phyloP scores from a whole-genome alignment of 768 basidiomycete genomes.

The Lentinus brumalis region DNA sequence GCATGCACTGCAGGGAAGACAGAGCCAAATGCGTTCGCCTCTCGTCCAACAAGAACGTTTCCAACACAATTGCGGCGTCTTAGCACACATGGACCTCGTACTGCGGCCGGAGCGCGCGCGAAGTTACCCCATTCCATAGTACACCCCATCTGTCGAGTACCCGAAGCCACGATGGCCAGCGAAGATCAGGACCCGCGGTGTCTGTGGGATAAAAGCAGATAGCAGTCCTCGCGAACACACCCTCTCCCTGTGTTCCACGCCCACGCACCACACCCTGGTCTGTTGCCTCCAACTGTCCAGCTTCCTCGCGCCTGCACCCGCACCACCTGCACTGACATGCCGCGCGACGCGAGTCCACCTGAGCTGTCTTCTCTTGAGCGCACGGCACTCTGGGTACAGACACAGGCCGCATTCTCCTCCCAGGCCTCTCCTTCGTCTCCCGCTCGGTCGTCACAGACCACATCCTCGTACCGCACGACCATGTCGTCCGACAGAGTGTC shows the following conservation, averaged over 20 bases:
- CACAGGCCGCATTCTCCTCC: conserved; percentile 20
- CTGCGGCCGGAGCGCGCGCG: conserved; percentile 9
- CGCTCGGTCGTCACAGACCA: conserved; percentile 12
- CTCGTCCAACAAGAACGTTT: conserved; percentile 5
- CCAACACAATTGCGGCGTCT: conserved; percentile 10
- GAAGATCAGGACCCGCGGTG: not conserved
- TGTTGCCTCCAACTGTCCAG: not conserved
- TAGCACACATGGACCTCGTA: conserved; percentile 3
- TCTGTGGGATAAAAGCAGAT: conserved; percentile 11
- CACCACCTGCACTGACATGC: conserved; percentile 9
- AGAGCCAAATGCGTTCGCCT: conserved; percentile 8
- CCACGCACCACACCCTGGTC: not conserved
- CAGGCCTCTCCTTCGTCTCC: conserved; percentile 17
- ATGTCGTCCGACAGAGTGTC: conserved; percentile 24
- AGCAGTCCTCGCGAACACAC: not conserved
- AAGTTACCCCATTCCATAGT: conserved; percentile 15
- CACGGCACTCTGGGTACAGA: conserved; percentile 26
- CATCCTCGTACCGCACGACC: conserved; percentile 26
- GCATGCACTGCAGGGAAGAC: conserved; percentile 1
- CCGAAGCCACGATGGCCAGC: not conserved
- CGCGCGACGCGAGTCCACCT: conserved; percentile 12
- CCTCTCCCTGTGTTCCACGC: not conserved
- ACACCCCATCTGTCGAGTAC: not conserved
- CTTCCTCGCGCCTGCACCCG: not conserved
- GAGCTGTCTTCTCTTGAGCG: conserved; percentile 21